phyloP scores from a whole-genome alignment of 768 basidiomycete species.

The Xerocomus brunneocitrinus region DNA sequence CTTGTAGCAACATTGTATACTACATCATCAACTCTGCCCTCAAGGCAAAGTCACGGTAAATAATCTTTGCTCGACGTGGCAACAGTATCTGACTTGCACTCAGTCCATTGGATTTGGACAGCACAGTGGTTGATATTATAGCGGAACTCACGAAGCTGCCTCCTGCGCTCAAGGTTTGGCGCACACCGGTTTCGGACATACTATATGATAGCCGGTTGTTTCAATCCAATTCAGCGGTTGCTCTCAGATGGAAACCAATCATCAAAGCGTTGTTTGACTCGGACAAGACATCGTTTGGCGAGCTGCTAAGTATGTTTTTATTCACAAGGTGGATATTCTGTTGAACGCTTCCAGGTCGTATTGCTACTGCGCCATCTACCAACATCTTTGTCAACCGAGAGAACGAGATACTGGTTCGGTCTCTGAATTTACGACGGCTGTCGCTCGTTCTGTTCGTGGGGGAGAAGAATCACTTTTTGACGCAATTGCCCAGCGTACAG shows the following conservation, averaged over 20 bases:
- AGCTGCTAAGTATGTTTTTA: conserved; percentile 64
- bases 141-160: conserved; percentile 77
- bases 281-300: conserved; percentile 82
- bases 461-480: conserved; percentile 88
- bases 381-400: conserved; percentile 97
- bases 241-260: conserved; percentile 68
- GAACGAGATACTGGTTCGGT: conserved; percentile 85
- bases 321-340: conserved; percentile 26
- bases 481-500: conserved; percentile 89
- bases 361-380: conserved; percentile 81
- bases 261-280: conserved; percentile 76
- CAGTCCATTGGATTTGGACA: conserved; percentile 78
- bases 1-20: conserved; percentile 80
- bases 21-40: conserved; percentile 79
- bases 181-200: conserved; percentile 70
- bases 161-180: conserved; percentile 80
- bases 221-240: conserved; percentile 56
- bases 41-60: conserved; percentile 70
- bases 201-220: conserved; percentile 87
- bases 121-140: conserved; percentile 60
- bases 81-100: conserved; percentile 7
- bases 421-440: conserved; percentile 80
- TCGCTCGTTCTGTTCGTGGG: conserved; percentile 84
- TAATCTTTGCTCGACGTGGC: not conserved
- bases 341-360: conserved; percentile 48